phyloP scores from a whole-genome alignment of 73 alveolate genomes.

The Paramecium biaurelia region DNA sequence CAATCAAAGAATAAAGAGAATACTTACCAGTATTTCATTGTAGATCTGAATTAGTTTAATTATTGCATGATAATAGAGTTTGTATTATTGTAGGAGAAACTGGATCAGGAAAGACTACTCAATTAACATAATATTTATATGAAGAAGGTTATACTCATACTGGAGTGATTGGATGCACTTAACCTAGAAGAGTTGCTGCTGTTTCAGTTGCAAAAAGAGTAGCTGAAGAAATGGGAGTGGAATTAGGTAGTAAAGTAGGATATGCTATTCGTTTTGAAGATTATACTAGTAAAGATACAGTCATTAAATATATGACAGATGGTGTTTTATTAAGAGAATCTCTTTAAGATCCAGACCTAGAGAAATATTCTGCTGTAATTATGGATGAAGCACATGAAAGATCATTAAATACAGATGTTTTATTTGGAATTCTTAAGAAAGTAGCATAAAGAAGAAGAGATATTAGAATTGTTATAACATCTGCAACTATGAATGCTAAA shows the following conservation, averaged over 20 bases:
- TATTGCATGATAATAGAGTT: slow-evolving; percentile 92
- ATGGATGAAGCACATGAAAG: slow-evolving; percentile 99
- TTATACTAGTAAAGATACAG: slow-evolving; percentile 90
- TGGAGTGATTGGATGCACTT: slow-evolving; percentile 99
- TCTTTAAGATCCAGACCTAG: slow-evolving; percentile 97
- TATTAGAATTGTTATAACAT: slow-evolving; percentile 96
- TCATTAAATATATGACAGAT: slow-evolving; percentile 99
- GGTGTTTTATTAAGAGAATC: slow-evolving; percentile 99
- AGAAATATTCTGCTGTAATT: slow-evolving; percentile 92
- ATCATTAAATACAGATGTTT: slow-evolving; percentile 99
- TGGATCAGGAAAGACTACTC: slow-evolving; percentile 99
- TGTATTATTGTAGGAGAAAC: slow-evolving; percentile 99
- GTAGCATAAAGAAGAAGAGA: slow-evolving; percentile 90
- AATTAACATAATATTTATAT: slow-evolving; percentile 97
- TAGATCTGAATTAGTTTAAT: slow-evolving; percentile 90
- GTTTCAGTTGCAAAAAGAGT: slow-evolving; percentile 99
- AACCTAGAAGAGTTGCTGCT: slow-evolving; percentile 99
- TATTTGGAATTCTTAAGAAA: slow-evolving; percentile 98
- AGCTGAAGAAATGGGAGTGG: slow-evolving; percentile 95
- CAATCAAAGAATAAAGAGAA: slow-evolving; percentile 92
- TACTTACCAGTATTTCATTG: slow-evolving; percentile 96
- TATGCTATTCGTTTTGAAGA: slow-evolving; percentile 99
- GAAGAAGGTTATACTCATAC: slow-evolving; percentile 93
- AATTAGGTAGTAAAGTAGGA: slow-evolving; percentile 95
- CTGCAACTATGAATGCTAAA: slow-evolving; percentile 99